Percentiles rank a stretch among this genome's conserved stretches.
phyloP scores from a whole-genome alignment of 139 green algal genomes.

The Coelastrella sp. region DNA sequence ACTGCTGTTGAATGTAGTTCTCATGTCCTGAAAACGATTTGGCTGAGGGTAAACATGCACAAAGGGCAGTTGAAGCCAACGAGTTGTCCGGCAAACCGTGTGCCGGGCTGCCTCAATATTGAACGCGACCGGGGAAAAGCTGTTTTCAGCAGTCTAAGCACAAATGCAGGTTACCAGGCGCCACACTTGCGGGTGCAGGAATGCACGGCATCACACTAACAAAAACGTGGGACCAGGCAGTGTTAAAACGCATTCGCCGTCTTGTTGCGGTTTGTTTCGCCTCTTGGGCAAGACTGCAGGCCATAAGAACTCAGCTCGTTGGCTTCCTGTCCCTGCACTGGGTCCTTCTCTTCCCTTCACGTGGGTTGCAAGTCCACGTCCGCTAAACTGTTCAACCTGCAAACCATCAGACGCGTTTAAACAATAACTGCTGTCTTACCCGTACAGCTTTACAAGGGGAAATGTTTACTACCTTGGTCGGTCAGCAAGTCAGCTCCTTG shows the following conservation, averaged over 20 bases:
- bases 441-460: neutral
- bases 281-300: neutral
- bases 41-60: no score
- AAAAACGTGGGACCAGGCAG: neutral
- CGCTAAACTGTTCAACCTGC: neutral
- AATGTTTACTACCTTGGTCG: neutral
- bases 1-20: no score
- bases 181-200: neutral
- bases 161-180: no score
- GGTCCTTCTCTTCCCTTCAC: neutral
- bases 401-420: neutral
- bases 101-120: no score
- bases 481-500: neutral
- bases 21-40: no score
- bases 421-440: neutral
- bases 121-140: no score
- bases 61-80: no score
- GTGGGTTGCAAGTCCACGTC: neutral
- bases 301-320: neutral
- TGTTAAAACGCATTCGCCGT: neutral
- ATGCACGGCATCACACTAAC: neutral
- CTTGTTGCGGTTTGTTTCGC: no score
- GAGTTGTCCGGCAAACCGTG: no score
- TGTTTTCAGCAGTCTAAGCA: no score
- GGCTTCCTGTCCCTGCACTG: neutral